Conservation (phyloP, 345 rosid genomes). For the Citrus trifoliata region DNA sequence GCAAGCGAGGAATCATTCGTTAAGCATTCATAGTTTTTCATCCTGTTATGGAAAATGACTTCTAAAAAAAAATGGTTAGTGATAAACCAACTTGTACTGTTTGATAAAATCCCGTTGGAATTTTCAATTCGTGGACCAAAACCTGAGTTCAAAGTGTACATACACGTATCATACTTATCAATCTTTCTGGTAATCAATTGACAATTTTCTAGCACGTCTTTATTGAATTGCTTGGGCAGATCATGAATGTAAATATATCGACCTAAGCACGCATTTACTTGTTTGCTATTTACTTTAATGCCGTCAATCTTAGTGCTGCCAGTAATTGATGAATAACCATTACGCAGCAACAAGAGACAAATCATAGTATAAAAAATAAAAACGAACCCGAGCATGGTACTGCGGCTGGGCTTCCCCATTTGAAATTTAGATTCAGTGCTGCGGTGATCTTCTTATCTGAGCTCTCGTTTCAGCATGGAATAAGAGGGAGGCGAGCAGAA, state of each 20-base stretch:
- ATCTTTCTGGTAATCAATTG: constrained; percentile 20
- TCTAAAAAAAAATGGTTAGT: constrained; percentile 37
- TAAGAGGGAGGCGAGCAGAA: neutral
- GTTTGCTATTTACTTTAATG: neutral
- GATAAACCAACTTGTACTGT: constrained; percentile 34
- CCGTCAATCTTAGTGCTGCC: neutral
- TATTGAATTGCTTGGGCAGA: constrained; percentile 36
- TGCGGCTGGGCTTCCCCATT: neutral
- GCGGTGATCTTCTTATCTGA: too few relatives aligned
- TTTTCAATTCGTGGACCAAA: constrained; percentile 32
- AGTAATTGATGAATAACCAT: neutral
- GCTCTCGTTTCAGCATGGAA: too few relatives aligned
- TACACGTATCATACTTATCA: constrained; percentile 37
- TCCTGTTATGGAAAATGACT: constrained; percentile 44
- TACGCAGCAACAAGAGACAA: neutral
- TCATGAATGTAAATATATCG: constrained; percentile 38
- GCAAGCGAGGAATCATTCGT: constrained; percentile 41
- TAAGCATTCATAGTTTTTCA: constrained; percentile 39
- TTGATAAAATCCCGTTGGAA: constrained; percentile 17
- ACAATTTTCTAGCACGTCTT: constrained; percentile 35
- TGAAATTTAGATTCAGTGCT: too few relatives aligned
- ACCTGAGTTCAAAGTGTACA: constrained; percentile 29
- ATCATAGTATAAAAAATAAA: neutral
- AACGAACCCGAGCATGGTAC: constrained; percentile 1
- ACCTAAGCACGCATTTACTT: constrained; percentile 21